phyloP scores from a whole-genome alignment of 768 basidiomycete genomes.

The Tulasnella sp. region DNA sequence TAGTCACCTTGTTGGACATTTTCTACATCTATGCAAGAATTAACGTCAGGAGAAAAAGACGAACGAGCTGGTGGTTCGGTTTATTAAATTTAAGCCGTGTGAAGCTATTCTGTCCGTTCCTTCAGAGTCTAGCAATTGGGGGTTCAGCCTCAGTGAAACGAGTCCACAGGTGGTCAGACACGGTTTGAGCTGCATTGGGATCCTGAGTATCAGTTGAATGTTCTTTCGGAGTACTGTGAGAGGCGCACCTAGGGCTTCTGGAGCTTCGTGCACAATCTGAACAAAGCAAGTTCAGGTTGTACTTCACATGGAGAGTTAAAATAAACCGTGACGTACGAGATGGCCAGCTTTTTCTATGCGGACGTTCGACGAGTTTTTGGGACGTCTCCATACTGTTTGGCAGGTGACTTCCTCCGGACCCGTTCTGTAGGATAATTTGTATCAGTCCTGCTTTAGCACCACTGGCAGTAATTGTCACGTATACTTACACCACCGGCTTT shows the following conservation, averaged over 20 bases:
- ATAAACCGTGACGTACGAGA: constrained; percentile 32
- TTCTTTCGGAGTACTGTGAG: background rate
- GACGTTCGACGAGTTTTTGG: constrained; percentile 38
- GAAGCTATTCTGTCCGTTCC: background rate
- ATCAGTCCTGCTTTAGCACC: background rate
- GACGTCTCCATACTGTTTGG: constrained; percentile 37
- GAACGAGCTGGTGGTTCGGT: too few species aligned
- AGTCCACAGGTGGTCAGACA: background rate
- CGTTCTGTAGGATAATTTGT: background rate
- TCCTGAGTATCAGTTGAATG: background rate
- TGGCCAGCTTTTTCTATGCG: constrained; percentile 36
- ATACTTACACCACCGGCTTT: constrained; percentile 38
- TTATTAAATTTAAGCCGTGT: background rate
- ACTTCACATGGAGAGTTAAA: too few species aligned
- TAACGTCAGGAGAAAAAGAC: too few species aligned
- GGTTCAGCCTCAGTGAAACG: background rate
- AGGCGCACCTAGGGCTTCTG: background rate
- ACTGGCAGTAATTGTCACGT: background rate
- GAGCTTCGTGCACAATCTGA: background rate
- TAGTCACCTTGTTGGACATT: too few species aligned
- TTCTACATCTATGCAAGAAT: too few species aligned
- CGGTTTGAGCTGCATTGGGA: background rate
- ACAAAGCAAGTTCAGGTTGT: too few species aligned
- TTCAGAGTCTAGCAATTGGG: background rate
- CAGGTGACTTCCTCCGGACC: constrained; percentile 27